Evolutionary conservation across 768 basidiomycete genomes (phyloP).

Genomic region (Lentinula edodes): DNA sequence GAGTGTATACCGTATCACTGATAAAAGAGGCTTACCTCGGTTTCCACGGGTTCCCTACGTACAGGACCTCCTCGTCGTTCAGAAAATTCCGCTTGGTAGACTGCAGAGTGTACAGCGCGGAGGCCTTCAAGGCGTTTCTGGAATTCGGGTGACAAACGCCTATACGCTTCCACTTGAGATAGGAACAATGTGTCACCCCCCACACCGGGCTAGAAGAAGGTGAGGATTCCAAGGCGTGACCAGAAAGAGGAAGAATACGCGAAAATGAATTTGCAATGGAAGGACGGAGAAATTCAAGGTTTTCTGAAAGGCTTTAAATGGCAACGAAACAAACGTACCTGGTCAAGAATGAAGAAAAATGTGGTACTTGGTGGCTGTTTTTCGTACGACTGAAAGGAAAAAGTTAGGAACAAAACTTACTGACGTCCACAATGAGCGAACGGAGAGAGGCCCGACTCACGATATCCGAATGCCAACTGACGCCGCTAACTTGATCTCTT

Average conservation of each 20-base stretch:
- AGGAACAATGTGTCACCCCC: constrained; percentile 55
- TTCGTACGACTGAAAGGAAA: constrained; percentile 40
- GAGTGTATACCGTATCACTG: not conserved
- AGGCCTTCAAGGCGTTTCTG: constrained; percentile 53
- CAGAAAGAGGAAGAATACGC: not conserved
- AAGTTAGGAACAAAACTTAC: not conserved
- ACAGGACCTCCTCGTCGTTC: constrained; percentile 37
- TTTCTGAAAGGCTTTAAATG: not conserved
- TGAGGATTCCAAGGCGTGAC: not conserved
- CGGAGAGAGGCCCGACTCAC: constrained; percentile 19
- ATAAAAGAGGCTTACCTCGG: constrained; percentile 24
- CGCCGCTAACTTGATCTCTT: constrained; percentile 33
- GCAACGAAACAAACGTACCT: not conserved
- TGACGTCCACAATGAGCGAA: not conserved
- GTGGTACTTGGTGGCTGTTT: constrained; percentile 50
- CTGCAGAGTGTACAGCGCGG: constrained; percentile 49
- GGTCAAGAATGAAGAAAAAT: constrained; percentile 52
- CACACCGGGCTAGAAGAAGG: constrained; percentile 20
- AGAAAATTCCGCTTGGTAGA: constrained; percentile 45
- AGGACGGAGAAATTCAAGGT: not conserved
- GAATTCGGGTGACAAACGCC: constrained; percentile 52
- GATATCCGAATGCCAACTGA: constrained; percentile 53
- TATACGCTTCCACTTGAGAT: constrained; percentile 56
- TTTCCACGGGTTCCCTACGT: constrained; percentile 44
- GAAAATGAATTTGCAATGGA: not conserved